These are phyloP conservation scores for Mikania micrantha DNA, from an alignment of 129 eudicot genomes.

Conservation along the genomic window DNA sequence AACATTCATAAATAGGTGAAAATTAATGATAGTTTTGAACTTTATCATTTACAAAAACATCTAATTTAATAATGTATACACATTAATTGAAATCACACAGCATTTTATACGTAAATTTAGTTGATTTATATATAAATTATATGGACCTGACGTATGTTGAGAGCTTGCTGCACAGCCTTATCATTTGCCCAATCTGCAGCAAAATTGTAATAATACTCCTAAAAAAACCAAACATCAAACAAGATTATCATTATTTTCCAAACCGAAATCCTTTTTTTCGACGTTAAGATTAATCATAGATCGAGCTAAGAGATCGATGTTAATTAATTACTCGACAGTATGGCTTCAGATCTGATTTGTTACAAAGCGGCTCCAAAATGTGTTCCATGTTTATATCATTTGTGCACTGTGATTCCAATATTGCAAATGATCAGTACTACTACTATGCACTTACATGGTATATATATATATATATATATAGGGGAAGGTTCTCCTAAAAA, in stretches of 20 bases:
- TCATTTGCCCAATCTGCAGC: constrained; percentile 22
- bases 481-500: no score
- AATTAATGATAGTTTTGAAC: no score
- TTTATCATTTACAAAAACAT: no score
- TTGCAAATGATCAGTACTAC: no score
- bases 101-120: no score
- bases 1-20: no score
- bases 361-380: constrained; percentile 31
- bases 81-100: no score
- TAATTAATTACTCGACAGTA: constrained; percentile 23
- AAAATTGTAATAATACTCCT: constrained; percentile 21
- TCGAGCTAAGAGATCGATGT: no score
- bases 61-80: no score
- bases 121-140: not conserved
- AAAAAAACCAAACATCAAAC: not conserved
- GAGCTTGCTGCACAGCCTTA: constrained; percentile 27
- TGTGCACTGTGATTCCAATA: constrained; percentile 23
- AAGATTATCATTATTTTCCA: not conserved
- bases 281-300: not conserved
- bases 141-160: constrained; percentile 21
- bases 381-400: constrained; percentile 18
- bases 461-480: no score
- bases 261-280: no score
- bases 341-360: constrained; percentile 27
- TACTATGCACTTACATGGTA: no score